Conservation (phyloP, 495 filamentous ascomycete genomes). For the Penicillium lividum region DNA sequence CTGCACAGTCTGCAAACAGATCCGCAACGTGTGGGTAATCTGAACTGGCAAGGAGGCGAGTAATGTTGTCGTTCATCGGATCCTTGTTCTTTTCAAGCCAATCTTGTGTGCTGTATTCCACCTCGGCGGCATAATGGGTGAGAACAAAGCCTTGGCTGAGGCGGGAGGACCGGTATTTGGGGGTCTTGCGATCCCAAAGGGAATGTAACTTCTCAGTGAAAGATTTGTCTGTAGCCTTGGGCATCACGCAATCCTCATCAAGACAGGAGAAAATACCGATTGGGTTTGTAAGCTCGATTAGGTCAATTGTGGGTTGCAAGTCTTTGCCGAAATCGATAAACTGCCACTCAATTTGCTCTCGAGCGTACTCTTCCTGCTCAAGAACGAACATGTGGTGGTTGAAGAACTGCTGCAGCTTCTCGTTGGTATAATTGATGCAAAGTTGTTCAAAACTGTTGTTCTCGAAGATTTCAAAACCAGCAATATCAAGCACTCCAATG, state of each 20-base stretch:
- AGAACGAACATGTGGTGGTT: slow-evolving; percentile 99
- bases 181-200: slow-evolving; percentile 93
- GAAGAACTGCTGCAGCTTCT: slow-evolving; percentile 99
- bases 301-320: slow-evolving; percentile 94
- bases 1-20: slow-evolving; percentile 85
- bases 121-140: slow-evolving; percentile 98
- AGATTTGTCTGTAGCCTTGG: slow-evolving; percentile 93
- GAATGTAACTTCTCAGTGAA: slow-evolving; percentile 98
- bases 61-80: slow-evolving; percentile 95
- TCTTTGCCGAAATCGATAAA: slow-evolving; percentile 99
- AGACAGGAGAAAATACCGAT: slow-evolving; percentile 99
- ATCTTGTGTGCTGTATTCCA: slow-evolving; percentile 91
- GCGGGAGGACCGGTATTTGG: slow-evolving; percentile 87
- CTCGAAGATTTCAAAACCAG: slow-evolving; percentile 98
- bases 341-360: slow-evolving; percentile 99
- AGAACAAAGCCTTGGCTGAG: slow-evolving; percentile 92
- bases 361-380: slow-evolving; percentile 97
- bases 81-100: slow-evolving; percentile 99
- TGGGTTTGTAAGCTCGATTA: slow-evolving; percentile 94
- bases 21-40: slow-evolving; percentile 78
- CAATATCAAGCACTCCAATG: slow-evolving; percentile 98
- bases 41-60: slow-evolving; percentile 80
- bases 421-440: slow-evolving; percentile 99
- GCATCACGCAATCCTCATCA: slow-evolving; percentile 99
- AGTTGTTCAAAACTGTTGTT: slow-evolving; percentile 98